Evolutionary conservation across 2,329 filamentous ascomycete genomes (phyloP).

Genomic region (Xylariales sp.): DNA sequence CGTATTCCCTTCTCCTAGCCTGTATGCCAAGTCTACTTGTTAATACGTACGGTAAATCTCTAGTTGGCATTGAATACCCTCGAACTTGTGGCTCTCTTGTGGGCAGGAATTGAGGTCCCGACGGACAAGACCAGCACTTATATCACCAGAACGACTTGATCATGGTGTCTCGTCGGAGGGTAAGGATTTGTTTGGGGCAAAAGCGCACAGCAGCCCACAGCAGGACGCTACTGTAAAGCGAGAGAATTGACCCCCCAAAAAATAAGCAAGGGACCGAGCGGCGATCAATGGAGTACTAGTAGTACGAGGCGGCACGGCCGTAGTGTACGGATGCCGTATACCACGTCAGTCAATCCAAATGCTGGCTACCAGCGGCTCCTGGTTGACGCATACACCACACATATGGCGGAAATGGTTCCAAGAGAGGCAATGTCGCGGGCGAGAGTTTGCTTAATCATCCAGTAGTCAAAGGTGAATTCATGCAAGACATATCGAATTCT

Average conservation of each 20-base stretch:
- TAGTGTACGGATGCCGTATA: not conserved
- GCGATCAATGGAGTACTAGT: conserved; percentile 12
- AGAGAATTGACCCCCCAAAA: conserved; percentile 11
- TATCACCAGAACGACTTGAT: not conserved
- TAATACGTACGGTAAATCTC: conserved; percentile 6
- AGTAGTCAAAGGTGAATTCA: conserved; percentile 11
- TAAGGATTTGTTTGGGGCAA: not conserved
- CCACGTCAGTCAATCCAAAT: conserved; percentile 4
- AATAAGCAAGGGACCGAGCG: conserved; percentile 8
- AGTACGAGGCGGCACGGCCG: not conserved
- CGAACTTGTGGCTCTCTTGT: not conserved
- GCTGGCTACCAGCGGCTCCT: conserved; percentile 13
- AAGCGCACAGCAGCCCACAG: not conserved
- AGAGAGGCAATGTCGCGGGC: conserved; percentile 10
- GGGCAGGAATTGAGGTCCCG: not conserved
- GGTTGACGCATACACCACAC: not conserved
- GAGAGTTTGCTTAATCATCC: conserved; percentile 19
- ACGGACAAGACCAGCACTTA: not conserved
- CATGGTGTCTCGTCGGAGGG: not conserved
- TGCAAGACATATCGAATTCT: conserved; percentile 34
- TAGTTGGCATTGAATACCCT: not conserved
- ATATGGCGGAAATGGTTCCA: conserved; percentile 14
- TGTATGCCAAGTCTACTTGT: conserved; percentile 7
- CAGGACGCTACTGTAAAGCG: conserved; percentile 4
- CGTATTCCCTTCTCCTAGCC: conserved; percentile 10